These are phyloP conservation scores for Sordariomycetes sp. DNA, from an alignment of 2,329 filamentous ascomycete species.

Conservation along the genomic window DNA sequence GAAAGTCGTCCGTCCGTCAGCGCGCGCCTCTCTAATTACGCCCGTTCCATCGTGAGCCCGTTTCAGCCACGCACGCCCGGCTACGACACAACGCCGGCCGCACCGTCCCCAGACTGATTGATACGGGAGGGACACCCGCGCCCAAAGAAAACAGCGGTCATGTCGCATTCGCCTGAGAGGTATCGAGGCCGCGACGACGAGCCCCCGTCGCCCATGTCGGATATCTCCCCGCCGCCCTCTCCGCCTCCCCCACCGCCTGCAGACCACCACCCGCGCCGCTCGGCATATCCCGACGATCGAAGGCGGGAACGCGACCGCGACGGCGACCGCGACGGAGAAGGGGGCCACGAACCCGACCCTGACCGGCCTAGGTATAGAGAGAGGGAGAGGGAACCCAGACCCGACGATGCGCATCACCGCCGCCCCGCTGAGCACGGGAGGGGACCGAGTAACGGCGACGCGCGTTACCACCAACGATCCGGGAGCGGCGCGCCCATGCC, in stretches of 20 bases:
- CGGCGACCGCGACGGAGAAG: slow-evolving; percentile 5
- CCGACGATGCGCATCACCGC: slow-evolving; percentile 3
- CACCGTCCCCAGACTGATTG: background rate
- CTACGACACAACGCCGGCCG: background rate
- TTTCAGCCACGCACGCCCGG: background rate
- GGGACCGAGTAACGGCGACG: background rate
- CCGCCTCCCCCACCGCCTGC: background rate
- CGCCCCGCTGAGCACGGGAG: slow-evolving; percentile 3
- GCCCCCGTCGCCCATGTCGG: slow-evolving; percentile 3
- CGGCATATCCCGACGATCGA: slow-evolving; percentile 1
- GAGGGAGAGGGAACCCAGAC: slow-evolving; percentile 7
- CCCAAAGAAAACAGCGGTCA: background rate
- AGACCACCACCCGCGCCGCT: background rate
- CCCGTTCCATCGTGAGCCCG: background rate
- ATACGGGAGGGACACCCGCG: background rate
- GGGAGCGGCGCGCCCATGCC: background rate
- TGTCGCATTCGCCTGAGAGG: background rate
- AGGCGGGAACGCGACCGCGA: slow-evolving; percentile 4
- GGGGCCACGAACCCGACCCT: slow-evolving; percentile 7
- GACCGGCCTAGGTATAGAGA: slow-evolving; percentile 6
- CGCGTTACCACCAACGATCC: background rate
- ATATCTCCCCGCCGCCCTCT: background rate
- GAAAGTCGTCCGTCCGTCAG: background rate
- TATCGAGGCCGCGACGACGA: slow-evolving; percentile 1
- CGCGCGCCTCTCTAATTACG: background rate